These are phyloP conservation scores for Aspergillus costaricaensis DNA, from an alignment of 2,329 filamentous ascomycete species.

Conservation along the genomic window DNA sequence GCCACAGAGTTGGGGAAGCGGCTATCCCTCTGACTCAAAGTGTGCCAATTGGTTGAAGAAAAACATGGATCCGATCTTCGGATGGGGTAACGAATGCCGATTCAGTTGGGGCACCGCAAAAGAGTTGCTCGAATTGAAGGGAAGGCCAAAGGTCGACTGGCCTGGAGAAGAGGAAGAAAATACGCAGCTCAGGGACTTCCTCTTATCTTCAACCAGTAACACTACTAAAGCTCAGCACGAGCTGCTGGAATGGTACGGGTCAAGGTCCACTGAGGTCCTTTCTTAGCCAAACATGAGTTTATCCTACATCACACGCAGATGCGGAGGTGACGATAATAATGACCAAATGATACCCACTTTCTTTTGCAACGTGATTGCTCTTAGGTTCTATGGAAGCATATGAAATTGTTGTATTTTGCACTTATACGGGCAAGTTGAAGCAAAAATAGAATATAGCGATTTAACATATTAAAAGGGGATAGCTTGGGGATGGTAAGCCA, in stretches of 20 bases:
- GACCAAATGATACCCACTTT: slow-evolving; percentile 21
- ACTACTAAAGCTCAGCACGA: slow-evolving; percentile 59
- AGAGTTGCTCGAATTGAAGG: slow-evolving; percentile 82
- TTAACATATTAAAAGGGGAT: neutral
- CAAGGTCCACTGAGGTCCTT: slow-evolving; percentile 69
- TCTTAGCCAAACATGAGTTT: slow-evolving; percentile 42
- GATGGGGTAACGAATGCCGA: slow-evolving; percentile 88
- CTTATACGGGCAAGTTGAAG: too few relatives aligned
- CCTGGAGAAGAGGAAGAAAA: slow-evolving; percentile 72
- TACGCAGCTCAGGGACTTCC: slow-evolving; percentile 75
- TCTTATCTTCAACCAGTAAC: slow-evolving; percentile 48
- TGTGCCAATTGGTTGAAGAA: slow-evolving; percentile 78
- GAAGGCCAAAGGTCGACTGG: slow-evolving; percentile 78
- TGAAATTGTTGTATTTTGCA: too few relatives aligned
- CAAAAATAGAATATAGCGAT: slow-evolving; percentile 2
- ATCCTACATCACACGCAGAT: neutral
- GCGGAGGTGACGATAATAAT: slow-evolving; percentile 9
- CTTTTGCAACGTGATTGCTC: neutral
- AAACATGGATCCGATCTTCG: slow-evolving; percentile 92
- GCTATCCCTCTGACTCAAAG: slow-evolving; percentile 84
- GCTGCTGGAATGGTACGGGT: slow-evolving; percentile 78
- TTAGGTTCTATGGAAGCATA: too few relatives aligned
- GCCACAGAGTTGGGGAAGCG: slow-evolving; percentile 75
- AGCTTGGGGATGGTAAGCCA: neutral
- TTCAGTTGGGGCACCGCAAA: slow-evolving; percentile 97